Base-by-base conservation (phyloP, 2,329 filamentous ascomycete genomes). In the Zasmidium citrigriseum region DNA sequence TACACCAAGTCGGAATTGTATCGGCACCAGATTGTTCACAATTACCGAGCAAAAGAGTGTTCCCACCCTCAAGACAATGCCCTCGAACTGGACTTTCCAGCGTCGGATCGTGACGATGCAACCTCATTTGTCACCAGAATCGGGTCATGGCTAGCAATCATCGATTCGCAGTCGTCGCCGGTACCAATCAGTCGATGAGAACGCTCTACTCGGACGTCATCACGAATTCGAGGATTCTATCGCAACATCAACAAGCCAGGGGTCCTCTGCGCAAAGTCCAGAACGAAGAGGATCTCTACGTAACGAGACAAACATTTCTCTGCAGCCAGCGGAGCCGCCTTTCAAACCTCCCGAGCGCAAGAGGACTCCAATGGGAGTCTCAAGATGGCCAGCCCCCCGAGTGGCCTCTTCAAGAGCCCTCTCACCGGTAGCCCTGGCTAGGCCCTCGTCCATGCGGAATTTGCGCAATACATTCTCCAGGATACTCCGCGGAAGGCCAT, bases 1-100 rank as follows among this genome's bases (percentile, higher is more conserved):
- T 41, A n/a, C 34, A 16, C 34, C 7, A 16, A n/a, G 34, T 41
- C 12, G 14, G 4, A 41, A 16, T 4, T 50, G 20, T 56, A 55
- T 24, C 45, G 73, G 72, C 54, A 73, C 67, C 34, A 74, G 74
- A 12, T 72, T 80, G n/a, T 74, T 73, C 24, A 77, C 76, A 14
- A 80, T 80, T 58, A 64, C 74, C 41, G 77, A 80, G 64, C 75
- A 75, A 52, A 69, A 67, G 58, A 80, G 77, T 14, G 68, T 71
- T 46, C 74, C 73, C 12, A 78, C 76, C 10, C 67, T 80, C 22
- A 69, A 70, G 46, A 75, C 75, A 9, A 61, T 67, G 45, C 63
- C 63, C 11, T 74, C 74, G 4, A 61, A 62, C 9, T 52, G 51
- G 25, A 67, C 69, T 1, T 67, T 63, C 7, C 61, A 63, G 44